Conservation (phyloP, 1,284 basidiomycete genomes). For the Crucibulum parvulum region DNA sequence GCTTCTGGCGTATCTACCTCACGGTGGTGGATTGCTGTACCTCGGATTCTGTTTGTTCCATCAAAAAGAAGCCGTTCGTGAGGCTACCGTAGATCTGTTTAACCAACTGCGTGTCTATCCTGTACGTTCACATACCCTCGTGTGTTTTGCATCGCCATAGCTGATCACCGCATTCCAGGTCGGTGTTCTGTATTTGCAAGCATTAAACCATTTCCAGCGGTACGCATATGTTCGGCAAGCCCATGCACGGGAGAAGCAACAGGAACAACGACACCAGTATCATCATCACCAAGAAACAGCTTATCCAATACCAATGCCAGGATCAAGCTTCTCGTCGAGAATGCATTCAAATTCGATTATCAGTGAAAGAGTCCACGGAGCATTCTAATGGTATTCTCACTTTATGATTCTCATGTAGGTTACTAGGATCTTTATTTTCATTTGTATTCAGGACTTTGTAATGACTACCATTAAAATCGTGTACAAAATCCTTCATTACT, state of each 20-base stretch:
- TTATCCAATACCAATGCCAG: not conserved
- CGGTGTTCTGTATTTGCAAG: constrained; percentile 83
- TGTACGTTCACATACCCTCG: constrained; percentile 49
- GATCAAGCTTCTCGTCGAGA: constrained; percentile 11
- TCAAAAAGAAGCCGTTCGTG: constrained; percentile 76
- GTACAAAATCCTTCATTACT: no score
- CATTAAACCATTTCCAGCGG: constrained; percentile 91
- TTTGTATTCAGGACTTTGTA: no score
- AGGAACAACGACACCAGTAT: constrained; percentile 27
- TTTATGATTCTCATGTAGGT: no score
- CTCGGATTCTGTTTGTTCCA: constrained; percentile 93
- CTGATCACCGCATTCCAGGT: constrained; percentile 56
- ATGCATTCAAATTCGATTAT: constrained; percentile 39
- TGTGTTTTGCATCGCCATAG: constrained; percentile 1
- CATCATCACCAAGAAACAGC: constrained; percentile 5
- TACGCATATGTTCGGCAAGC: constrained; percentile 84
- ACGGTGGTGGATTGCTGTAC: constrained; percentile 85
- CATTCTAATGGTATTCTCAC: constrained; percentile 16
- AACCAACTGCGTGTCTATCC: constrained; percentile 79
- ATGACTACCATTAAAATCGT: no score
- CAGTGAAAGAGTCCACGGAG: constrained; percentile 31
- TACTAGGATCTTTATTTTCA: no score
- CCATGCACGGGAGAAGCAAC: constrained; percentile 59
- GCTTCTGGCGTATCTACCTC: constrained; percentile 82
- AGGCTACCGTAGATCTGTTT: constrained; percentile 84